These are phyloP conservation scores for Paecilomyces sp. DNA, from an alignment of 2,329 filamentous ascomycete genomes.

Conservation along the genomic window DNA sequence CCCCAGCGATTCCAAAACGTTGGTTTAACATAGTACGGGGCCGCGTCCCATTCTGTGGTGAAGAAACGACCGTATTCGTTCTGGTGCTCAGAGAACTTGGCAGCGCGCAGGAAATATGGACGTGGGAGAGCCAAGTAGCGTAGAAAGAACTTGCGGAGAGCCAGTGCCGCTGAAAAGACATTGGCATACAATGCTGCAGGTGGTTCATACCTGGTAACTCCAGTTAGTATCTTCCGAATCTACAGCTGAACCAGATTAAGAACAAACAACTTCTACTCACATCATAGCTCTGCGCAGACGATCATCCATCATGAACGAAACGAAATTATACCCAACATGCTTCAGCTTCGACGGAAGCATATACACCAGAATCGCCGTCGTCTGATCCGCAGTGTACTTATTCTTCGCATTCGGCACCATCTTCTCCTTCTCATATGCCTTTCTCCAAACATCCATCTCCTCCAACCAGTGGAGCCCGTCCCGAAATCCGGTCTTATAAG, in stretches of 20 bases:
- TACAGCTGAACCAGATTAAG: not conserved
- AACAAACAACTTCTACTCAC: constrained; percentile 32
- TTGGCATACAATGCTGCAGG: constrained; percentile 24
- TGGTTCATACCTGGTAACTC: constrained; percentile 27
- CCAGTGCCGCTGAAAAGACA: constrained; percentile 43
- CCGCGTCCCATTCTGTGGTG: constrained; percentile 48
- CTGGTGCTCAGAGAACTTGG: constrained; percentile 36
- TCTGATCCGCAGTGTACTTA: constrained; percentile 49
- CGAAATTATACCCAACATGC: constrained; percentile 43
- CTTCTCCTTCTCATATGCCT: constrained; percentile 50
- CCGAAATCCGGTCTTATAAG: constrained; percentile 31
- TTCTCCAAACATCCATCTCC: constrained; percentile 44
- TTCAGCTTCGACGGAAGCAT: constrained; percentile 43
- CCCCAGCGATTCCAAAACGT: constrained; percentile 59
- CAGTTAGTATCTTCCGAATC: not conserved
- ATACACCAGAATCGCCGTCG: constrained; percentile 55
- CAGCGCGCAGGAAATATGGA: constrained; percentile 30
- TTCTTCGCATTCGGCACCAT: constrained; percentile 52
- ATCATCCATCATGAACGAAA: constrained; percentile 57
- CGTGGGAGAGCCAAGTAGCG: constrained; percentile 57
- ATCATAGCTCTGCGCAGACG: constrained; percentile 58
- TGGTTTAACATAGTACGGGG: constrained; percentile 58
- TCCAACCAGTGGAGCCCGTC: constrained; percentile 49
- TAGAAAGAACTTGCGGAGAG: constrained; percentile 48
- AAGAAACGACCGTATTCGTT: constrained; percentile 51